These are phyloP conservation scores for Fraxinus dipetala DNA, from an alignment of 305 asterid species.

Conservation along the genomic window DNA sequence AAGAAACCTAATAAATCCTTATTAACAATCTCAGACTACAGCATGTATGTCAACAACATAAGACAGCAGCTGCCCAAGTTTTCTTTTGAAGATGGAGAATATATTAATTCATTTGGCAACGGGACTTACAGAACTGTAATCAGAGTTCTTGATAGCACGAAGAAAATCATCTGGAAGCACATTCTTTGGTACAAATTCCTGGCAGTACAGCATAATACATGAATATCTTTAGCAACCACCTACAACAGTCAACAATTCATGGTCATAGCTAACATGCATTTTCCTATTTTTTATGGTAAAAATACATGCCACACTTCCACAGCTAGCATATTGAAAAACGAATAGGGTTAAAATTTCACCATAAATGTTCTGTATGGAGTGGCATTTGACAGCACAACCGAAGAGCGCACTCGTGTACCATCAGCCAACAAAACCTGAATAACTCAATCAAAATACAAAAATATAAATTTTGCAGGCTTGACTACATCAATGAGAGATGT, in stretches of 20 bases:
- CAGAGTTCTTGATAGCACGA: constrained; percentile 56
- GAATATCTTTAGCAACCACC: constrained; percentile 10
- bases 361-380: constrained; percentile 90
- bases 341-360: constrained; percentile 42
- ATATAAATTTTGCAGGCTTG: constrained; percentile 18
- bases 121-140: constrained; percentile 87
- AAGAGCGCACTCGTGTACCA: constrained; percentile 68
- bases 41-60: constrained; percentile 1
- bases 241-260: not conserved
- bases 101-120: constrained; percentile 2
- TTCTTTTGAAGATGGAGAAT: not conserved
- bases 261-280: not conserved
- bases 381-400: constrained; percentile 87
- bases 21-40: not conserved
- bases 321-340: constrained; percentile 15
- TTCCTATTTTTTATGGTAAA: not conserved
- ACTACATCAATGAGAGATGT: constrained; percentile 20
- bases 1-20: not conserved
- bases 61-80: not conserved
- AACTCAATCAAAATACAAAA: constrained; percentile 28
- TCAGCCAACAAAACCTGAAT: constrained; percentile 76
- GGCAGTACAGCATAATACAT: constrained; percentile 30
- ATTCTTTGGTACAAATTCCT: constrained; percentile 77
- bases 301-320: not conserved
- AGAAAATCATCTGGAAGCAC: constrained; percentile 73